A percentile compares a stretch with the other conserved stretches of the same genome.
Evolutionary conservation across 2,329 filamentous ascomycete species (phyloP).

Genomic region (Fusarium decemcellulare): DNA sequence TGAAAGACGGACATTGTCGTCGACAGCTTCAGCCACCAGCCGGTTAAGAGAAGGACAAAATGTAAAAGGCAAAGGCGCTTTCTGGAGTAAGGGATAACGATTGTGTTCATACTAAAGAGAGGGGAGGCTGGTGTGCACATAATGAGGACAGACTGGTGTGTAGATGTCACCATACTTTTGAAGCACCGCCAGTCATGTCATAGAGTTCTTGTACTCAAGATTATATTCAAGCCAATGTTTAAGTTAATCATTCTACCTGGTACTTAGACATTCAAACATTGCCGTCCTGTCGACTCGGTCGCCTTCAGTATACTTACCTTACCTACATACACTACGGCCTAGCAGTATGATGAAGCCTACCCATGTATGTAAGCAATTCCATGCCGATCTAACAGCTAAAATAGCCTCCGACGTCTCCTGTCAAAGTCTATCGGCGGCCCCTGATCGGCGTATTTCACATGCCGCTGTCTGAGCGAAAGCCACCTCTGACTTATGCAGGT

Average conservation of each 20-base stretch:
- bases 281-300: no score
- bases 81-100: conserved; percentile 21
- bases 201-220: conserved; percentile 4
- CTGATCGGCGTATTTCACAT: neutral
- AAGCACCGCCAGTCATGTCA: neutral
- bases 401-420: neutral
- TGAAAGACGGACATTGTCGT: neutral
- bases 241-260: neutral
- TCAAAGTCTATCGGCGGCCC: neutral
- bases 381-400: neutral
- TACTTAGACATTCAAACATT: no score
- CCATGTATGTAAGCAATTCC: neutral
- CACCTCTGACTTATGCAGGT: conserved; percentile 22
- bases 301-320: no score
- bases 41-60: neutral
- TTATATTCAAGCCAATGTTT: neutral
- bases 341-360: no score
- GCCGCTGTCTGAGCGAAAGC: no score
- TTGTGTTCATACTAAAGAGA: conserved; percentile 18
- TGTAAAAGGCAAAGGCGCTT: conserved; percentile 16
- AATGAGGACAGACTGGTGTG: conserved; percentile 1
- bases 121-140: conserved; percentile 12
- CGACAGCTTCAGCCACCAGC: neutral
- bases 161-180: conserved; percentile 14
- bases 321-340: neutral